Conservation (phyloP, 345 rosid species). For the Euclidium syriacum region DNA sequence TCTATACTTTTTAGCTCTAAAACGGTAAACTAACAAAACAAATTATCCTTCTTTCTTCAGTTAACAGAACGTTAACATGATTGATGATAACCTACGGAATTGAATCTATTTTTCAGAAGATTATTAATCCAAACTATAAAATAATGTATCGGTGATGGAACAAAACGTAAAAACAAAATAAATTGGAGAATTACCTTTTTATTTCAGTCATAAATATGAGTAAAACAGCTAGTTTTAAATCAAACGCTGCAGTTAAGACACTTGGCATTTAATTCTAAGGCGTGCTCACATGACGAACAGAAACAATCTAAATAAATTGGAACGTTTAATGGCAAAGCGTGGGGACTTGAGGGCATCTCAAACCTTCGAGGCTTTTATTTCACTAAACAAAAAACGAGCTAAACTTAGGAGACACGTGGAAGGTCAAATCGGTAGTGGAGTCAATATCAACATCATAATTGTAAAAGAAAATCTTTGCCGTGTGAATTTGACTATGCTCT, state of each 20-base stretch:
- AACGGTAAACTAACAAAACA: neutral
- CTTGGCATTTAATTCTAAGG: neutral
- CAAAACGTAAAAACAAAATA: neutral
- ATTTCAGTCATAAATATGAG: neutral
- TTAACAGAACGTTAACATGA: neutral
- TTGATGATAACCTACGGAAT: neutral
- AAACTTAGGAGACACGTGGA: constrained; percentile 8
- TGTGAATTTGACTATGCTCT: constrained; percentile 24
- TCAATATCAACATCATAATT: constrained; percentile 32
- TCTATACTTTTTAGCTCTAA: too few species aligned
- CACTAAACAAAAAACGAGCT: neutral
- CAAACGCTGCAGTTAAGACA: constrained; percentile 14
- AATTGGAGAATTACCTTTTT: neutral
- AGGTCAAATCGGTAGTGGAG: constrained; percentile 23
- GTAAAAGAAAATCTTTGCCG: constrained; percentile 34
- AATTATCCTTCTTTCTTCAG: neutral
- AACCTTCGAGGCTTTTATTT: constrained; percentile 9
- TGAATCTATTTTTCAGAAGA: neutral
- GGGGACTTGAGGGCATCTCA: too few species aligned
- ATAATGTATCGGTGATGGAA: too few species aligned
- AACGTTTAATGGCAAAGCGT: constrained; percentile 6
- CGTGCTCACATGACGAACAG: constrained; percentile 30
- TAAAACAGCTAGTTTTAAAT: neutral
- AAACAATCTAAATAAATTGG: neutral
- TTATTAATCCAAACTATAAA: too few species aligned